phyloP scores from a whole-genome alignment of 768 basidiomycete genomes.

The Xerocomellus chrysenteron region DNA sequence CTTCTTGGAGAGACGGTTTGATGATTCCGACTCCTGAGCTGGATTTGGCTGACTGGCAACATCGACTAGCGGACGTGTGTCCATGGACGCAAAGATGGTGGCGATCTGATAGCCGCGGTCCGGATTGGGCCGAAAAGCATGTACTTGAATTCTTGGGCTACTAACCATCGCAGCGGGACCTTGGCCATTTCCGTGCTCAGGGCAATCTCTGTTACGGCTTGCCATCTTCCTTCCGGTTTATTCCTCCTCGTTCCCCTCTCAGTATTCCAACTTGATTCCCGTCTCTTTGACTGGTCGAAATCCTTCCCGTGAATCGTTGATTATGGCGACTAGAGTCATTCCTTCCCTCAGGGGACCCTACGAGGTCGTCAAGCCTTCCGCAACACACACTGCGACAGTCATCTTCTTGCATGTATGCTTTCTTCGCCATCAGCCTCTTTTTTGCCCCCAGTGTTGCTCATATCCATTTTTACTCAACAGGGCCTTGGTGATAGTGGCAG shows the following conservation, averaged over 20 bases:
- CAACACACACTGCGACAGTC: constrained; percentile 80
- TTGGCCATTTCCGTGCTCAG: not conserved
- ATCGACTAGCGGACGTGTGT: constrained; percentile 11
- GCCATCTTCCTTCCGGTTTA: not conserved
- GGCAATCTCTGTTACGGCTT: constrained; percentile 2
- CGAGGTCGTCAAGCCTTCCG: constrained; percentile 52
- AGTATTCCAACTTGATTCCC: not conserved
- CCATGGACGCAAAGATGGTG: constrained; percentile 16
- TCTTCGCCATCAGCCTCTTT: not conserved
- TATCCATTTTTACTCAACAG: constrained; percentile 34
- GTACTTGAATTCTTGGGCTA: not conserved
- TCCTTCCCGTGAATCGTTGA: not conserved
- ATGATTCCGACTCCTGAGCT: constrained; percentile 10
- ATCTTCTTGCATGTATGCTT: constrained; percentile 83
- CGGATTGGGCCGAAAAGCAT: constrained; percentile 21
- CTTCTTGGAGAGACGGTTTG: constrained; percentile 63
- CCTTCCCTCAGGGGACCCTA: constrained; percentile 28
- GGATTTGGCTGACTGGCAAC: constrained; percentile 13
- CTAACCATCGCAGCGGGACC: not conserved
- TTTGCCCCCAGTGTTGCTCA: constrained; percentile 3
- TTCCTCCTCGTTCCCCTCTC: not conserved
- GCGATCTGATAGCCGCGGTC: constrained; percentile 14
- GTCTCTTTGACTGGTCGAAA: not conserved
- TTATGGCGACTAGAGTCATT: constrained; percentile 22
- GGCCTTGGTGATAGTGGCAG: constrained; percentile 73